A percentile compares a stretch with the other conserved stretches of the same genome.
phyloP scores from a whole-genome alignment of 345 rosid genomes.

The Eucalyptus cloeziana region DNA sequence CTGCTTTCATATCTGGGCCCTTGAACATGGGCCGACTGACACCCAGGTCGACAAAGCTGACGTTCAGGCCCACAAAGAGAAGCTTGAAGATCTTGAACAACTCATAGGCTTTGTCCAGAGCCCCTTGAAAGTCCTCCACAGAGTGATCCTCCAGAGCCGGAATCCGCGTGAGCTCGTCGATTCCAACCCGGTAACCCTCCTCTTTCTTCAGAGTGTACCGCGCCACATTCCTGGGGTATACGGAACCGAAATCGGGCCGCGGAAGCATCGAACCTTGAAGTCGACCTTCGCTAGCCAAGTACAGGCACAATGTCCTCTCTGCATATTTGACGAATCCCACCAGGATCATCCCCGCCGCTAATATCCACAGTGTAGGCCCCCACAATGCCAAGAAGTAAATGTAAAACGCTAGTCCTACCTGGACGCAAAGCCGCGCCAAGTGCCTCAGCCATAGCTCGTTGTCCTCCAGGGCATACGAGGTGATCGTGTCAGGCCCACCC shows the following conservation, averaged over 20 bases:
- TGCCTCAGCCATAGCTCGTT: background rate
- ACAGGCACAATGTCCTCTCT: background rate
- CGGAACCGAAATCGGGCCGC: background rate
- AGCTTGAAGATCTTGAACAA: background rate
- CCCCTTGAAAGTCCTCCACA: background rate
- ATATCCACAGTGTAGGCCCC: background rate
- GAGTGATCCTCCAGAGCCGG: background rate
- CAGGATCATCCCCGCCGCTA: background rate
- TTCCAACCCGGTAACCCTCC: background rate
- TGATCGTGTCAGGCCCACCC: background rate
- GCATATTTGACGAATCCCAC: background rate
- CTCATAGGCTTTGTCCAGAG: background rate
- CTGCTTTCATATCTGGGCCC: background rate
- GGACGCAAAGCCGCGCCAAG: background rate
- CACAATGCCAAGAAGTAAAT: background rate
- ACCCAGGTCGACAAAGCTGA: background rate
- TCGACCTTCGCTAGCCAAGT: background rate
- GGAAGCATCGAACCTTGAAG: background rate
- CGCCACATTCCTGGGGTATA: background rate
- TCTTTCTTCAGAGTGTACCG: background rate
- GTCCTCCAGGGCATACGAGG: background rate
- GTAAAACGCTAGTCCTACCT: background rate
- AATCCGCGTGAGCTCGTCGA: background rate
- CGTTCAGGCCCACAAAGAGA: conserved; percentile 7
- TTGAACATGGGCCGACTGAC: background rate